Evolutionary conservation across 768 basidiomycete species (phyloP), one percentile per base, ranked within the genome.

Genomic region (Kwoniella europaea): DNA sequence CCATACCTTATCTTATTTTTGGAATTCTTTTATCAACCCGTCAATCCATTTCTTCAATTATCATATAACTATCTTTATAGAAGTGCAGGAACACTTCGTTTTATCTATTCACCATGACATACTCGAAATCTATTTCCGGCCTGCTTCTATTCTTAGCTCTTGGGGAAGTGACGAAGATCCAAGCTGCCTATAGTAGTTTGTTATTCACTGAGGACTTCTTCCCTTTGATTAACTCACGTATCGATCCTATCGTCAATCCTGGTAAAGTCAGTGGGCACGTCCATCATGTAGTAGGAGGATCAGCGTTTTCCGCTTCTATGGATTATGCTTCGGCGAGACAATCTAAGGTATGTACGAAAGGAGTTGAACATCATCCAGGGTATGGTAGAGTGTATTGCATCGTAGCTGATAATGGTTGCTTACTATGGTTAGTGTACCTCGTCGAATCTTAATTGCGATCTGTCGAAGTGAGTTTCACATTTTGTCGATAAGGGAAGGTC

Each of bases 241-340:
- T 77, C 18, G 82, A 84, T 67, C 72, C 80, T 9, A 82, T 84
- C 62, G 73, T 84, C 65, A 71, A 54, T 20, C 74, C 81, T 1
- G 79, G 79, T 1, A 35, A 44, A 24, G 68, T 83, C n/a, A 71
- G 73, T 9, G 59, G 61, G 0, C 84, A 84, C 46, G 75, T 80
- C 3, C 84, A 84, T 69, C 68, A 64, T 35, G 68, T 83, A 18
- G 60, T 73, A 16, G 83, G 82, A 4, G 74, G 68, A 0, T 70
- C 65, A 18, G 71, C 74, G 22, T 78, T 83, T 54, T 64, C 43
- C 5, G 62, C 71, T 24, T 29, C 61, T 24, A 57, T 54, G 67
- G 67, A 54, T 20, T 66, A 63, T 56, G 61, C 43, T 0, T 43
- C 52, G 0, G 63, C 67, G 1, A 50, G 18, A 10, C 46, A 24